A percentile compares a stretch with the other conserved stretches of the same genome.
phyloP scores from a whole-genome alignment of 2,329 filamentous ascomycete genomes.

The Ophiostoma novo-ulmi region DNA sequence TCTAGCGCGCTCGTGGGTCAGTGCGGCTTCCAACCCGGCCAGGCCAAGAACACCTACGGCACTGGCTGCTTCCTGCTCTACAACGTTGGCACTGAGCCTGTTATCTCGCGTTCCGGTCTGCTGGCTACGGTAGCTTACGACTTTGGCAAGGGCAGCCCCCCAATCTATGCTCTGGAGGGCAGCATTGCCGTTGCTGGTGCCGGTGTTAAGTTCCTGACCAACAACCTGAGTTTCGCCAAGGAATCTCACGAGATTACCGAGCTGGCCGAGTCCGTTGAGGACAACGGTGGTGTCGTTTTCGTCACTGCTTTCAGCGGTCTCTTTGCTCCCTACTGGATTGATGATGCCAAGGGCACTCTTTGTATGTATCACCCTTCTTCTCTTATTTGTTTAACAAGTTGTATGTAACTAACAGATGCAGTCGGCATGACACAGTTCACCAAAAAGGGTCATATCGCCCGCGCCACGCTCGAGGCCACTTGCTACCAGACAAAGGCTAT shows the following conservation, averaged over 20 bases:
- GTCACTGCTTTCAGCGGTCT: conserved; percentile 88
- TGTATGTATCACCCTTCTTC: conserved; percentile 49
- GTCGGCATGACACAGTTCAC: conserved; percentile 83
- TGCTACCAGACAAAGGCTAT: conserved; percentile 92
- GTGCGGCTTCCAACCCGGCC: conserved; percentile 73
- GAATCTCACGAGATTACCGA: conserved; percentile 47
- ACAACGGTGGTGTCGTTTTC: conserved; percentile 79
- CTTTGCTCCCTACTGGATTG: conserved; percentile 92
- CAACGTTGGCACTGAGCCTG: conserved; percentile 78
- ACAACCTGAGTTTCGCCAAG: conserved; percentile 58
- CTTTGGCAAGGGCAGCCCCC: conserved; percentile 54
- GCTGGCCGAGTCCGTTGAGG: conserved; percentile 50
- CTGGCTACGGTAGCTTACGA: conserved; percentile 85
- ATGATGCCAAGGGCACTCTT: conserved; percentile 82
- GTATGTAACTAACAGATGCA: conserved; percentile 30
- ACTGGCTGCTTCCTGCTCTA: conserved; percentile 87
- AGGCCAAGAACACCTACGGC: conserved; percentile 87
- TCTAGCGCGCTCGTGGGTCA: conserved; percentile 82
- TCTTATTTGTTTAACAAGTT: neutral
- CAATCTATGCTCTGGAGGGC: conserved; percentile 77
- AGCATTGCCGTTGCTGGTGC: conserved; percentile 78
- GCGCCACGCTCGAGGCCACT: conserved; percentile 82
- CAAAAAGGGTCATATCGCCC: conserved; percentile 76
- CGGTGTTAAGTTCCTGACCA: conserved; percentile 67
- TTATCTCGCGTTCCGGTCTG: conserved; percentile 77